Conservation (phyloP, 2,329 filamentous ascomycete genomes). For the Ascochyta viciae-villosae region DNA sequence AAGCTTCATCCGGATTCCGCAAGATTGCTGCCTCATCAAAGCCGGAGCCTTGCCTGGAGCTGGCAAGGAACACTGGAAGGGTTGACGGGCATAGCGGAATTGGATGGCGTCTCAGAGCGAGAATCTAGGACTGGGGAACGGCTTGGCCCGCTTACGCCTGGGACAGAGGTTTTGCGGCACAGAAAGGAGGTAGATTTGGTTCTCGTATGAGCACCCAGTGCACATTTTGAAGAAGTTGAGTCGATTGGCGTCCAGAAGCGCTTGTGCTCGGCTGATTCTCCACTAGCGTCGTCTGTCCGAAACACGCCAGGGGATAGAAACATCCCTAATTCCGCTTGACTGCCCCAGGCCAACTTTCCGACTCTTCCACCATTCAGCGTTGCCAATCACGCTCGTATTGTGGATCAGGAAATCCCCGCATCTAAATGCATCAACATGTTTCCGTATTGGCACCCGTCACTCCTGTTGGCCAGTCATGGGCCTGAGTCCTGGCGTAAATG, state of each 20-base stretch:
- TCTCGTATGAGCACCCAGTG: constrained; percentile 19
- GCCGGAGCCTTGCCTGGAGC: constrained; percentile 6
- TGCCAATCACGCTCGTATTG: constrained; percentile 9
- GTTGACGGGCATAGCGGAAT: constrained; percentile 32
- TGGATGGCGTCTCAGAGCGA: constrained; percentile 25
- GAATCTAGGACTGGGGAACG: constrained; percentile 27
- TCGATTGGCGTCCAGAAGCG: constrained; percentile 20
- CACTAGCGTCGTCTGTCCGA: constrained; percentile 32
- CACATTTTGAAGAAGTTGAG: background rate
- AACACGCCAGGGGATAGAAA: constrained; percentile 34
- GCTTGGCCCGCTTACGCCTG: constrained; percentile 41
- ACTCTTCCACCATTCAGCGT: constrained; percentile 27
- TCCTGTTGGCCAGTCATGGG: constrained; percentile 21
- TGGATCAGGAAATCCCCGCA: constrained; percentile 24
- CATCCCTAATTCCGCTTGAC: constrained; percentile 31
- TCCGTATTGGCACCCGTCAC: constrained; percentile 25
- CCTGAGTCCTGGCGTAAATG: constrained; percentile 25
- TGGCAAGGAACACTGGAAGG: constrained; percentile 11
- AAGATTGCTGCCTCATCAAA: constrained; percentile 39
- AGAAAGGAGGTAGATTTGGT: constrained; percentile 25
- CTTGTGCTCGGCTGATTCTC: constrained; percentile 23
- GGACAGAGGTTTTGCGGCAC: constrained; percentile 27
- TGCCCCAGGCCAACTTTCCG: constrained; percentile 21
- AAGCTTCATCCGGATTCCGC: constrained; percentile 32
- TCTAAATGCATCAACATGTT: constrained; percentile 24